phyloP scores from a whole-genome alignment of 106 monocot species.

The Alisma plantagoaquatica region DNA sequence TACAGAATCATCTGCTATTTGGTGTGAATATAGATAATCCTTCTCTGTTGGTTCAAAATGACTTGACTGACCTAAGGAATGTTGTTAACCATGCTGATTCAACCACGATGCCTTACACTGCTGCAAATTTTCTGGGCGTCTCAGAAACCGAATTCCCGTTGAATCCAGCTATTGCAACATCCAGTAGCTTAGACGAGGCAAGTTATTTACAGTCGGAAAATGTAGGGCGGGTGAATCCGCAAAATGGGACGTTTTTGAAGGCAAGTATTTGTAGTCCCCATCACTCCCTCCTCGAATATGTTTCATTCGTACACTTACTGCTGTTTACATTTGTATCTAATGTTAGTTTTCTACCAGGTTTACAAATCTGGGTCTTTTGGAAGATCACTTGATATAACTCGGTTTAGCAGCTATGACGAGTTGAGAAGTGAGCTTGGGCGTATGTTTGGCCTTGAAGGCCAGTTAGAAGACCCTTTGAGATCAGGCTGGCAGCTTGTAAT shows the following conservation, averaged over 20 bases:
- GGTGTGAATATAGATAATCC: slow-evolving; percentile 67
- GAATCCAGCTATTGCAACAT: slow-evolving; percentile 30
- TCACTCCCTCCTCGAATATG: slow-evolving; percentile 1
- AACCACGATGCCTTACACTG: slow-evolving; percentile 31
- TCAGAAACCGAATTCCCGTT: slow-evolving; percentile 43
- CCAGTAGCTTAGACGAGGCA: slow-evolving; percentile 40
- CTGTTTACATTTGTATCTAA: not conserved
- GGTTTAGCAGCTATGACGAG: slow-evolving; percentile 50
- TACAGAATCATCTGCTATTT: slow-evolving; percentile 47
- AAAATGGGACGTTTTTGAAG: slow-evolving; percentile 51
- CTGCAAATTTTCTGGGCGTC: slow-evolving; percentile 29
- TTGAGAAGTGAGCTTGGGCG: slow-evolving; percentile 44
- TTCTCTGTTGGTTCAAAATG: slow-evolving; percentile 33
- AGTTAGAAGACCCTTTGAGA: slow-evolving; percentile 78
- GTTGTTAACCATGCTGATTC: slow-evolving; percentile 30
- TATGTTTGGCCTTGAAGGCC: slow-evolving; percentile 66
- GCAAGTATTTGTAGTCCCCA: slow-evolving; percentile 2
- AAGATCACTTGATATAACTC: slow-evolving; percentile 50
- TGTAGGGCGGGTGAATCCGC: slow-evolving; percentile 22
- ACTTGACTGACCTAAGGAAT: slow-evolving; percentile 34
- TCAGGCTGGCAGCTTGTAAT: slow-evolving; percentile 99
- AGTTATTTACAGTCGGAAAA: slow-evolving; percentile 31
- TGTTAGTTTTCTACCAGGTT: too few species aligned
- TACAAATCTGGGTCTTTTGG: slow-evolving; percentile 55
- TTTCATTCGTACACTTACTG: not conserved